phyloP scores from a whole-genome alignment of 2,329 filamentous ascomycete species.

The Aspergillus sp. region DNA sequence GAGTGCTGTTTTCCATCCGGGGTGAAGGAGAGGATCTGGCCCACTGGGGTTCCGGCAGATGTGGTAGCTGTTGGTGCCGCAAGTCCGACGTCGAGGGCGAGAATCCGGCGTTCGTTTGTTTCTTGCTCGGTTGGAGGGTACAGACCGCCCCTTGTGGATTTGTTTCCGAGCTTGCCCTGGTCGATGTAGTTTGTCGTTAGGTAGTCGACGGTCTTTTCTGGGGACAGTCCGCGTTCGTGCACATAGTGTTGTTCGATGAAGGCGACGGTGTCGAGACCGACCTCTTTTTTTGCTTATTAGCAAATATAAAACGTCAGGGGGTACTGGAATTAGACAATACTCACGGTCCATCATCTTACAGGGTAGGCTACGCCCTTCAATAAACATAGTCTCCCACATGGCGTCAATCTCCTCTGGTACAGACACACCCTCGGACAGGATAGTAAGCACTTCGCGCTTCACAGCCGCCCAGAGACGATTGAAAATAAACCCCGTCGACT shows the following conservation, averaged over 20 bases:
- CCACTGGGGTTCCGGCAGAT: constrained; percentile 4
- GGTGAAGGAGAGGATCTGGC: constrained; percentile 6
- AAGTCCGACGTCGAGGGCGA: constrained; percentile 26
- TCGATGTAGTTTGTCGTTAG: constrained; percentile 48
- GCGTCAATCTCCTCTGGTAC: constrained; percentile 50
- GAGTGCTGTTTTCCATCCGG: constrained; percentile 10
- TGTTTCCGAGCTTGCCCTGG: constrained; percentile 46
- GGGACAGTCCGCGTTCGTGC: constrained; percentile 44
- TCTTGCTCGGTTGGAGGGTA: constrained; percentile 25
- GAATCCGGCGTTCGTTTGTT: constrained; percentile 1
- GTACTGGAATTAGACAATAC: background rate
- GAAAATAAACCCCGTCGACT: constrained; percentile 56
- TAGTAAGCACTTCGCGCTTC: constrained; percentile 52
- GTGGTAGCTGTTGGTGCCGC: constrained; percentile 19
- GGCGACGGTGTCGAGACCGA: constrained; percentile 55
- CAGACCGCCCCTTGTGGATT: constrained; percentile 40
- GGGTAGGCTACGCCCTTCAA: constrained; percentile 21
- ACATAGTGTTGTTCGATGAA: constrained; percentile 57
- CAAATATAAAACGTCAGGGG: too few relatives aligned
- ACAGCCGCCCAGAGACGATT: constrained; percentile 59
- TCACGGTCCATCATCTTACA: constrained; percentile 38
- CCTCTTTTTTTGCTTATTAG: background rate
- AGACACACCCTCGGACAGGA: constrained; percentile 52
- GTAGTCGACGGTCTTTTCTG: constrained; percentile 43
- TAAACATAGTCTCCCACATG: constrained; percentile 40